Evolutionary conservation across 345 rosid species (phyloP).

Genomic region (Hibiscus tridactylites): DNA sequence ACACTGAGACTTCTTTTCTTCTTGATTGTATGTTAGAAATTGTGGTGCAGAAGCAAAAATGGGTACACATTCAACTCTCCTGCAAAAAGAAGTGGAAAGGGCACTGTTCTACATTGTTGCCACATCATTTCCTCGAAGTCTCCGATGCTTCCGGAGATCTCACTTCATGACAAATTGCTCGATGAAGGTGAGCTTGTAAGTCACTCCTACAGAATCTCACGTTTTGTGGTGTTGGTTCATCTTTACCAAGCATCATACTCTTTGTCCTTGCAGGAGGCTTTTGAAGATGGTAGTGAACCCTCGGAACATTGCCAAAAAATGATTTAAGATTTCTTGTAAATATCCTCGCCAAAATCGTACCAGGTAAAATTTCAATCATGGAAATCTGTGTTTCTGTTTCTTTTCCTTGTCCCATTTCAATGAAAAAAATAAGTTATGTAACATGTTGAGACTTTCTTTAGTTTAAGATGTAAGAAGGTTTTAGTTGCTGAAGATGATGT

Average conservation of each 20-base stretch:
- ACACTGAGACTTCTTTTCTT: background rate
- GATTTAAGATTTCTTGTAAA: background rate
- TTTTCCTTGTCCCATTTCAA: background rate
- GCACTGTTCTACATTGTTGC: background rate
- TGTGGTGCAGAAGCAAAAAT: slow-evolving; percentile 4
- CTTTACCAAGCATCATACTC: background rate
- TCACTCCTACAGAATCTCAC: background rate
- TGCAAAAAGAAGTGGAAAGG: background rate
- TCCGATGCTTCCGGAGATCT: background rate
- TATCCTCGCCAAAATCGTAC: background rate
- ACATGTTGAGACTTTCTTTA: background rate
- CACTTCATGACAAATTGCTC: background rate
- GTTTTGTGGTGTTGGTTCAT: background rate
- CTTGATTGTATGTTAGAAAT: background rate
- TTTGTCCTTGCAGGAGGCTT: background rate
- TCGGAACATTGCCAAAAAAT: background rate
- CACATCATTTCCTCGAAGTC: background rate
- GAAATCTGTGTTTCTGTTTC: background rate
- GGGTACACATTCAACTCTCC: background rate
- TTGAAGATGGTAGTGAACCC: background rate
- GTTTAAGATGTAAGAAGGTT: background rate
- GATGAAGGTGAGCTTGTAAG: background rate
- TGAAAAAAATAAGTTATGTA: background rate
- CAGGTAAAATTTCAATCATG: background rate
- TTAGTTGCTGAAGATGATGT: too few species aligned